A percentile compares a stretch with the other conserved stretches of the same genome.
phyloP scores from a whole-genome alignment of 352 stramenopile genomes.

The Globisporangium cystogenes region DNA sequence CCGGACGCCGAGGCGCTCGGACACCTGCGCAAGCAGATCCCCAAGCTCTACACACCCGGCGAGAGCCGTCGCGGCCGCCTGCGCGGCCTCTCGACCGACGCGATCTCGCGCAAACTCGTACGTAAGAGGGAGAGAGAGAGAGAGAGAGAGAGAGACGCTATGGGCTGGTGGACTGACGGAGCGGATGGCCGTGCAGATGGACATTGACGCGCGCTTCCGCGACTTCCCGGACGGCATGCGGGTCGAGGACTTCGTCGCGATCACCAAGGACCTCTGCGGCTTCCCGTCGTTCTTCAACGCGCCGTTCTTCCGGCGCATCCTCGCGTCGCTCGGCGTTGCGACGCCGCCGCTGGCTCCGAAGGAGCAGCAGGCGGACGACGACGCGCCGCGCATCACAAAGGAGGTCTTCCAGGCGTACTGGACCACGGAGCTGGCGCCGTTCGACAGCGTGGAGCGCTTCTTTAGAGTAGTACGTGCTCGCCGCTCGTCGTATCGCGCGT shows the following conservation, averaged over 20 bases:
- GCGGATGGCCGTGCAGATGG: constrained; percentile 14
- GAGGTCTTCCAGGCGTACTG: constrained; percentile 94
- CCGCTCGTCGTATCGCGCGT: background rate
- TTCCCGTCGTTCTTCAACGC: constrained; percentile 99
- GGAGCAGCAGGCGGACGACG: constrained; percentile 17
- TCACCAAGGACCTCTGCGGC: constrained; percentile 97
- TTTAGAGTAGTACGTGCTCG: constrained; percentile 88
- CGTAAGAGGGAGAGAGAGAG: constrained; percentile 5
- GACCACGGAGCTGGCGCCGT: constrained; percentile 93
- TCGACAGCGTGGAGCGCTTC: constrained; percentile 95
- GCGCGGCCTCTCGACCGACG: constrained; percentile 56
- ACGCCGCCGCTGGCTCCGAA: background rate
- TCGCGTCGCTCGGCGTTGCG: constrained; percentile 18
- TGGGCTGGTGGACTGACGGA: background rate
- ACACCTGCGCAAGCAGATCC: constrained; percentile 34
- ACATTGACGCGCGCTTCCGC: constrained; percentile 75
- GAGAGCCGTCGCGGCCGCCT: constrained; percentile 52
- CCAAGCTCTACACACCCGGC: constrained; percentile 65
- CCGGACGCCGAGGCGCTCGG: constrained; percentile 1
- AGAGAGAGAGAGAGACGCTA: background rate
- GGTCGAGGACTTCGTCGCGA: constrained; percentile 87
- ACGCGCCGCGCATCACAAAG: constrained; percentile 59
- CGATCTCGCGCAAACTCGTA: constrained; percentile 55
- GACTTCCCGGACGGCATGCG: constrained; percentile 83
- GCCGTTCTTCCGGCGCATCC: constrained; percentile 93